Percentiles rank a stretch among this genome's conserved stretches.
Evolutionary conservation across 1,139 yeast genomes (phyloP).

Genomic region (Lodderomyces margitis): DNA sequence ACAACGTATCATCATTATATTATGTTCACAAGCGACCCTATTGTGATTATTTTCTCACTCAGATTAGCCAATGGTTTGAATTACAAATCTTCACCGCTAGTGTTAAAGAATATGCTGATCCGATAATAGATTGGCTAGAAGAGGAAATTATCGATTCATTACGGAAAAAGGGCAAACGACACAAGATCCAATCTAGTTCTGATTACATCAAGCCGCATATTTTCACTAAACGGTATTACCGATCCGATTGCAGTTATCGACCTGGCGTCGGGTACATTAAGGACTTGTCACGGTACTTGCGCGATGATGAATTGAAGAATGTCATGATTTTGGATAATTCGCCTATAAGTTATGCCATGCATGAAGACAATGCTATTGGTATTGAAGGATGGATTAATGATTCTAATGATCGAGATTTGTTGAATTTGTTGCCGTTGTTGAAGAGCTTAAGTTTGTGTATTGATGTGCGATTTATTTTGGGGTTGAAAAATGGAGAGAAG

Average conservation of each 20-base stretch:
- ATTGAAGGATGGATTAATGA: conserved; percentile 98
- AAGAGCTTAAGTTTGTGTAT: conserved; percentile 76
- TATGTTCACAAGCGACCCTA: conserved; percentile 90
- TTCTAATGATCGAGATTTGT: conserved; percentile 78
- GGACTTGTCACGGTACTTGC: conserved; percentile 58
- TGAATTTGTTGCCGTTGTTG: conserved; percentile 77
- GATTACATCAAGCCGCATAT: conserved; percentile 12
- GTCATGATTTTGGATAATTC: conserved; percentile 87
- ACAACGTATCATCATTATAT: conserved; percentile 70
- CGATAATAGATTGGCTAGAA: conserved; percentile 85
- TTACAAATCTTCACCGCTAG: conserved; percentile 91
- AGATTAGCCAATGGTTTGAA: conserved; percentile 84
- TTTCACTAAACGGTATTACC: conserved; percentile 66
- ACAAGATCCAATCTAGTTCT: background rate
- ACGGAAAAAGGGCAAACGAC: conserved; percentile 8
- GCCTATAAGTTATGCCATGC: conserved; percentile 81
- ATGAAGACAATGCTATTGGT: conserved; percentile 84
- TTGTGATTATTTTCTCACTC: conserved; percentile 78
- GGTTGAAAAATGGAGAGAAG: conserved; percentile 75
- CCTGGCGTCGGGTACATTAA: conserved; percentile 86
- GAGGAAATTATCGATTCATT: conserved; percentile 28
- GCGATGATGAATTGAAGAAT: conserved; percentile 61
- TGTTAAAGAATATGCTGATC: conserved; percentile 94
- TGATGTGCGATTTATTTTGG: conserved; percentile 81
- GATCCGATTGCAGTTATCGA: conserved; percentile 75